A percentile compares a stretch with the other conserved stretches of the same genome.
Evolutionary conservation across 164 flowering plant species (phyloP).

Genomic region (Nelumbo lutea): DNA sequence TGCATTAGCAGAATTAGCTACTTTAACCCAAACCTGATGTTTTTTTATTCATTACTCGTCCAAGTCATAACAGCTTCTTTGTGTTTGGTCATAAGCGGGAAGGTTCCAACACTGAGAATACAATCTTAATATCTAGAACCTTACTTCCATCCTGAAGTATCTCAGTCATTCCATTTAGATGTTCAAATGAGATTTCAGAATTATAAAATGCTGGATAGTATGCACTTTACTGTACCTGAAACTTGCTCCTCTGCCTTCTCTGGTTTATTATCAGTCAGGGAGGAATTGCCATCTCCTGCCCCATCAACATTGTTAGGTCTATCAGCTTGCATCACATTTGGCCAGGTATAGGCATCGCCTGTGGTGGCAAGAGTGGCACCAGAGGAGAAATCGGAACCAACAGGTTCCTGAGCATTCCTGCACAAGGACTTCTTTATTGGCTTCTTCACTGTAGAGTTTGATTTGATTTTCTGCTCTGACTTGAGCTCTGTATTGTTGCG

Average conservation of each 20-base stretch:
- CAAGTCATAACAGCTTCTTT: too few species aligned
- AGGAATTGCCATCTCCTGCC: constrained; percentile 43
- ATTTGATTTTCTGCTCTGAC: constrained; percentile 40
- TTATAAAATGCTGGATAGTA: too few species aligned
- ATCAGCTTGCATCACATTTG: constrained; percentile 28
- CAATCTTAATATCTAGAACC: too few species aligned
- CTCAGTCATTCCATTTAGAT: too few species aligned
- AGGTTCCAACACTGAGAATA: too few species aligned
- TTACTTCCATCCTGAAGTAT: too few species aligned
- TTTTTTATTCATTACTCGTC: too few species aligned
- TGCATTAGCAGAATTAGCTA: too few species aligned
- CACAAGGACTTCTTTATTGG: constrained; percentile 39
- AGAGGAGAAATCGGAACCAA: constrained; percentile 79
- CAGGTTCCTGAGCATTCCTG: constrained; percentile 51
- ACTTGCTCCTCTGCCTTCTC: constrained; percentile 62
- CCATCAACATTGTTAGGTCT: constrained; percentile 38
- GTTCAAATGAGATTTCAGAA: too few species aligned
- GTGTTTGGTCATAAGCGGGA: too few species aligned
- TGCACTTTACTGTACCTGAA: constrained; percentile 36
- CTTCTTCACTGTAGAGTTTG: constrained; percentile 39
- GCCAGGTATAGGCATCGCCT: constrained; percentile 42
- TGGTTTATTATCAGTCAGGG: constrained; percentile 35
- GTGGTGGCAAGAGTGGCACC: constrained; percentile 75
- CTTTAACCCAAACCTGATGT: too few species aligned
- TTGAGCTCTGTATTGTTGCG: constrained; percentile 50